Base-by-base conservation (phyloP, 2,329 filamentous ascomycete species). In the Pseudogymnoascus sp. region DNA sequence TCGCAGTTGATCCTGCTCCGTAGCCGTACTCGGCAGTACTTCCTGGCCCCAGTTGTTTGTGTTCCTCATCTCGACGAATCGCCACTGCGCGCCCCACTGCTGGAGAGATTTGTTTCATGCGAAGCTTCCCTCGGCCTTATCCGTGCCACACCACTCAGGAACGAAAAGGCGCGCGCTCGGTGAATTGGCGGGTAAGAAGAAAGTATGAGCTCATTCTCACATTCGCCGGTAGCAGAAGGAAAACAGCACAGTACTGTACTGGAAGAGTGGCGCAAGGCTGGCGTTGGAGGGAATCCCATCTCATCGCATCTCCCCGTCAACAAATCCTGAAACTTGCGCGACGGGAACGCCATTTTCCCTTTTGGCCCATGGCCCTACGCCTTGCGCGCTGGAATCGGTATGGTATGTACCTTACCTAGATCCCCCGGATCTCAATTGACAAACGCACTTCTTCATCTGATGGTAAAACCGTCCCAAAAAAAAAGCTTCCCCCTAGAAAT, bases 51-150 rank as follows among this genome's bases (percentile, higher is more conserved):
- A 12, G 43, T 52, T 28, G 43, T 52, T 16, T 41, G 7, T 52
- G 43, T 12, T 12, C 23, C 43, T 45, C 41, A 25, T 45, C 41
- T 49, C 43, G 23, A 28, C 43, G 43, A 49, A 49, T 49, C 23
- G 23, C 23, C 43, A 49, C 43, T 25, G 7, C 23, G 9, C 7
- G 28, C 49, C 49, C 49, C 49, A 55, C 49, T 33, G 49, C 5
- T 5, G 28, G 11, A 16, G 49, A 55, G 49, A 55, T 55, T 55
- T 55, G 49, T 55, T 55, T 55, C 45, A 55, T 55, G 49, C 49
- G 49, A 55, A 55, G 49, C 49, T 55, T 55, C 49, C 40, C 28
- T 55, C 49, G 49, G 49, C 49, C 49, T 12, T 55, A 55, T 28
- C 49, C 49, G 49, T 55, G 9, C 28, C 49, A 55, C 49, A 33